Evolutionary conservation across 257 asterid species (phyloP).

Genomic region (Solanum tacnaense): DNA sequence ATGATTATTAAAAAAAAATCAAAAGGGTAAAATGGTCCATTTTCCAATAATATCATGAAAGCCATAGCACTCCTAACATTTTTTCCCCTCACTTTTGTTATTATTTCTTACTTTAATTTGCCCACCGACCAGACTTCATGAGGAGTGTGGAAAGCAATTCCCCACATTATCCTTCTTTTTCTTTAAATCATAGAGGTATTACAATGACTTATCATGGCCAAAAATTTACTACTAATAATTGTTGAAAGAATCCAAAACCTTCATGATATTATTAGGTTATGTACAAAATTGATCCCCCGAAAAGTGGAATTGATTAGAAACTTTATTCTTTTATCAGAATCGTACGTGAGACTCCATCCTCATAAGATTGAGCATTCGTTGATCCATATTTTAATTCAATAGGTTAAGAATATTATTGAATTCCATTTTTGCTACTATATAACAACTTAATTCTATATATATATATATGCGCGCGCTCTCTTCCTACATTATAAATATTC

Average conservation of each 20-base stretch:
- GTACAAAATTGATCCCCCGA: not conserved
- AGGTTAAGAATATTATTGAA: not conserved
- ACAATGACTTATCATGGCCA: not conserved
- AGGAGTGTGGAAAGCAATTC: not conserved
- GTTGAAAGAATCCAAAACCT: not conserved
- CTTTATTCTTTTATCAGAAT: not conserved
- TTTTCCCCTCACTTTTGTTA: not conserved
- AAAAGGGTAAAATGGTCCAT: not conserved
- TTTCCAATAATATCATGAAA: not conserved
- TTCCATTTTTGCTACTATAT: not conserved
- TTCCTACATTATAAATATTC: not conserved
- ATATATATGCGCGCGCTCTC: not conserved
- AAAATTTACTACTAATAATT: not conserved
- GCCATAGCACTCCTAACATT: not conserved
- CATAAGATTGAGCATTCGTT: not conserved
- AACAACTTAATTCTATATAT: not conserved
- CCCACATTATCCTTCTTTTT: not conserved
- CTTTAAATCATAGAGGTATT: not conserved
- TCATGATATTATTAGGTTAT: not conserved
- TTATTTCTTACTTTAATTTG: not conserved
- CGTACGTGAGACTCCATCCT: not conserved
- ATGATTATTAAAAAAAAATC: not conserved
- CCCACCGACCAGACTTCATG: not conserved
- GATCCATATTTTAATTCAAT: not conserved
- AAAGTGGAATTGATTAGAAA: not conserved